Conservation (phyloP, 108 stramenopile genomes). For the Stephanodiscus triporus region DNA sequence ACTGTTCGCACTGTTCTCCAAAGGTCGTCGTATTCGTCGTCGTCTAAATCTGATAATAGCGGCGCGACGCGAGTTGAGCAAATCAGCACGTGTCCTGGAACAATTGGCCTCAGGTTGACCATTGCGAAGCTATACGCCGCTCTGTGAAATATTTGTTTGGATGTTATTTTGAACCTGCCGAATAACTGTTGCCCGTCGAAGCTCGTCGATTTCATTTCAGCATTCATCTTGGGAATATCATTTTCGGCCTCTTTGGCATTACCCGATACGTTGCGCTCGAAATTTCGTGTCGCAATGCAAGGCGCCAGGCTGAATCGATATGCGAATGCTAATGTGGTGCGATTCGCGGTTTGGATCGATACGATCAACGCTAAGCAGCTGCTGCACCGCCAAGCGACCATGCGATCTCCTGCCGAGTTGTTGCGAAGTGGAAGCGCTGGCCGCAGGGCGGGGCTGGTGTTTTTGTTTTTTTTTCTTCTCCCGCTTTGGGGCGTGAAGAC, state of each 20-base stretch:
- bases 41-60: slow-evolving; percentile 62
- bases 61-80: slow-evolving; percentile 62
- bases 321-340: neutral
- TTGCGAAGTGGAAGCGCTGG: neutral
- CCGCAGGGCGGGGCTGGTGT: too few relatives aligned
- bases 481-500: neutral
- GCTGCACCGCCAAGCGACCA: slow-evolving; percentile 1
- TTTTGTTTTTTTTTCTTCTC: neutral
- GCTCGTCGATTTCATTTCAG: neutral
- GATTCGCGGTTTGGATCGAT: neutral
- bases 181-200: slow-evolving; percentile 41
- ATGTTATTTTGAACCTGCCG: slow-evolving; percentile 77
- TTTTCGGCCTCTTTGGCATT: neutral
- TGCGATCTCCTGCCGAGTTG: neutral
- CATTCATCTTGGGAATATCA: neutral
- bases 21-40: slow-evolving; percentile 79
- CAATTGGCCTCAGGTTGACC: slow-evolving; percentile 91
- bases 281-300: neutral
- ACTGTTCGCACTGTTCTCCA: slow-evolving; percentile 79
- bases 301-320: neutral
- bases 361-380: slow-evolving; percentile 7
- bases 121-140: slow-evolving; percentile 60
- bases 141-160: slow-evolving; percentile 65
- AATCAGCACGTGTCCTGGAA: slow-evolving; percentile 89
- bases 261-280: neutral